These are phyloP conservation scores for Ogataea nakhonphanomensis DNA, from an alignment of 805 yeast genomes.

Conservation along the genomic window DNA sequence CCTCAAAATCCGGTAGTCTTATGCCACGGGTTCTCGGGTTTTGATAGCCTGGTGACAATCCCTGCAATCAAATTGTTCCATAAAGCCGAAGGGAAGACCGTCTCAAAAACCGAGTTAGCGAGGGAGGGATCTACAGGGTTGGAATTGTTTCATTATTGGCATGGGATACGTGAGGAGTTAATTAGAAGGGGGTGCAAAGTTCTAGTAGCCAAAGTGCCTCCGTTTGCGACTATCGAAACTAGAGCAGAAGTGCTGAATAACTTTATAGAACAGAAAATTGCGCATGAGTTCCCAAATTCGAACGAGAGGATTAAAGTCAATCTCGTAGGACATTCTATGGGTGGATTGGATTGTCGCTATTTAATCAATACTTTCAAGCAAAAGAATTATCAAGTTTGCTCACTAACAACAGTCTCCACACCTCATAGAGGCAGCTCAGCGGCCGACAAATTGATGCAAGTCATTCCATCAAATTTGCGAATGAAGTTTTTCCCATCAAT, in stretches of 20 bases:
- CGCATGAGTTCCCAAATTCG: slow-evolving; percentile 23
- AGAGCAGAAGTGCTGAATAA: slow-evolving; percentile 58
- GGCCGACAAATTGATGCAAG: slow-evolving; percentile 61
- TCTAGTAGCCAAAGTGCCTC: slow-evolving; percentile 73
- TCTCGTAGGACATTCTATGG: slow-evolving; percentile 89
- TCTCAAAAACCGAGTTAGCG: slow-evolving; percentile 3
- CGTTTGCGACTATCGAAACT: slow-evolving; percentile 70
- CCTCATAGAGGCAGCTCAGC: slow-evolving; percentile 87
- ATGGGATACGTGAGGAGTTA: slow-evolving; percentile 66
- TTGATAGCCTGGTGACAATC: slow-evolving; percentile 53
- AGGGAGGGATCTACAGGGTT: slow-evolving; percentile 28
- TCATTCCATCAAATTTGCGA: slow-evolving; percentile 20
- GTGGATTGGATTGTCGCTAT: slow-evolving; percentile 83
- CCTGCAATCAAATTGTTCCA: slow-evolving; percentile 20
- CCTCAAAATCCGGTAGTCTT: slow-evolving; percentile 74
- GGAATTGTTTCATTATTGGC: slow-evolving; percentile 68
- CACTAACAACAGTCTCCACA: slow-evolving; percentile 81
- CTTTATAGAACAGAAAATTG: slow-evolving; percentile 39
- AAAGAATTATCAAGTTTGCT: slow-evolving; percentile 54
- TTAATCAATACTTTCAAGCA: slow-evolving; percentile 55
- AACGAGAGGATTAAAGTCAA: slow-evolving; percentile 52
- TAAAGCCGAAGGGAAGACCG: neutral
- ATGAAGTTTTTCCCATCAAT: slow-evolving; percentile 37
- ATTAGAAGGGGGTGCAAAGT: slow-evolving; percentile 63
- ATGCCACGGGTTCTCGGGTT: slow-evolving; percentile 88